Percentiles rank a stretch among this genome's conserved stretches.
phyloP scores from a whole-genome alignment of 805 yeast species.

The Candida taoyuanica region DNA sequence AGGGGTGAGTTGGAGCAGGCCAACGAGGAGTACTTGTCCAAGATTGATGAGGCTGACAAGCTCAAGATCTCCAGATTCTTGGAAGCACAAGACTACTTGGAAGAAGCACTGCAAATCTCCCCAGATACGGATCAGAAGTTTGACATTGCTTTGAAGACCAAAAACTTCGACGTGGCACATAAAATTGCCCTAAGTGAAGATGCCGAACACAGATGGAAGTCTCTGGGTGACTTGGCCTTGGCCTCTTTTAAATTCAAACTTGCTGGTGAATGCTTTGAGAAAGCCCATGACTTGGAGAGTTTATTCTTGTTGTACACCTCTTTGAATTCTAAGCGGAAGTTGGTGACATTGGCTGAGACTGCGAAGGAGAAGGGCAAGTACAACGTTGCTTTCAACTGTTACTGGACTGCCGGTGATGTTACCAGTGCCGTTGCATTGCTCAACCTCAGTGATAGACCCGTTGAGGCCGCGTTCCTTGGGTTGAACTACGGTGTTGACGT shows the following conservation, averaged over 20 bases:
- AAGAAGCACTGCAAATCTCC: conserved; percentile 78
- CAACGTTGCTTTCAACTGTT: conserved; percentile 87
- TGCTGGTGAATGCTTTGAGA: conserved; percentile 75
- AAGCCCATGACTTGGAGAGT: conserved; percentile 79
- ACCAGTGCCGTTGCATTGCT: conserved; percentile 60
- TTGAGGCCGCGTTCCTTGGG: conserved; percentile 85
- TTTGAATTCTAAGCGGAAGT: conserved; percentile 60
- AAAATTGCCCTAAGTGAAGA: conserved; percentile 53
- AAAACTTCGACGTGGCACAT: conserved; percentile 66
- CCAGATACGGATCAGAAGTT: conserved; percentile 89
- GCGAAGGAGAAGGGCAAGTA: conserved; percentile 75
- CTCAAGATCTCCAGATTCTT: conserved; percentile 85
- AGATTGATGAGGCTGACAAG: conserved; percentile 59
- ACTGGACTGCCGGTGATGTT: conserved; percentile 80
- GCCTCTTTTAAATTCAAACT: conserved; percentile 71
- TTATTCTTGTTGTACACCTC: conserved; percentile 79
- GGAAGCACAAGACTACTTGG: conserved; percentile 85
- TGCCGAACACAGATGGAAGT: conserved; percentile 78
- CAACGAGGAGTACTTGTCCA: conserved; percentile 51
- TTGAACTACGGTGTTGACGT: conserved; percentile 56
- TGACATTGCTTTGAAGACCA: conserved; percentile 79
- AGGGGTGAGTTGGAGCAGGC: conserved; percentile 92
- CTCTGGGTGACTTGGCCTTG: conserved; percentile 84
- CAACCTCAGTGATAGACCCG: conserved; percentile 57
- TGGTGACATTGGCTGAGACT: conserved; percentile 56